Conservation (phyloP, 495 filamentous ascomycete genomes). For the Lindgomyces ingoldianus region DNA sequence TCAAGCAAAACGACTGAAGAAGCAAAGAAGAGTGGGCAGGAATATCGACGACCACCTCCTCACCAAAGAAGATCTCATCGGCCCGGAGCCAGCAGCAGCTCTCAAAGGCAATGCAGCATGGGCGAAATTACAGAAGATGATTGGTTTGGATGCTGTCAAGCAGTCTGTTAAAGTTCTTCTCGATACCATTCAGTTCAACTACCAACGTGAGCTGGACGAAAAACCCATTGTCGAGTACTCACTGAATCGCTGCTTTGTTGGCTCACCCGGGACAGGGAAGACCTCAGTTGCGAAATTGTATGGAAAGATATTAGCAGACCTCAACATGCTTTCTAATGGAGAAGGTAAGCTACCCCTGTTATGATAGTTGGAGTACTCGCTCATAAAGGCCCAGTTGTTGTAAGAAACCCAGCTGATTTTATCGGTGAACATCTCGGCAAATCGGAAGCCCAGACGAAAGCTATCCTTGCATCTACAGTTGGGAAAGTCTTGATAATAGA, state of each 20-base stretch:
- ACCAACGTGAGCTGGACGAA: constrained; percentile 49
- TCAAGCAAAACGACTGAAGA: background rate
- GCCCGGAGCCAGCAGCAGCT: background rate
- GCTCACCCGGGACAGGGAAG: constrained; percentile 73
- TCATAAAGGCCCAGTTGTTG: constrained; percentile 58
- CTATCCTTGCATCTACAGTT: constrained; percentile 62
- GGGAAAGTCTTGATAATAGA: constrained; percentile 80
- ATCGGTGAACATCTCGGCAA: constrained; percentile 62
- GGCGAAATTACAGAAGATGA: background rate
- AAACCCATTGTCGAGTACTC: constrained; percentile 57
- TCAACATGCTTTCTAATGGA: constrained; percentile 42
- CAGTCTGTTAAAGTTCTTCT: background rate
- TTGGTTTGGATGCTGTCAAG: background rate
- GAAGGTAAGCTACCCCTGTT: constrained; percentile 23
- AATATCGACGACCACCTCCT: constrained; percentile 35
- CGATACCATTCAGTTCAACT: background rate
- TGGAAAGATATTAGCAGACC: constrained; percentile 39
- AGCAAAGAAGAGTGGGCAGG: constrained; percentile 30
- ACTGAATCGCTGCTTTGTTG: constrained; percentile 72
- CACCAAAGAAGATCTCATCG: background rate
- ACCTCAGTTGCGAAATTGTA: constrained; percentile 74
- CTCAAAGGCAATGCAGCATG: background rate
- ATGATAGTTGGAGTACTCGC: constrained; percentile 30
- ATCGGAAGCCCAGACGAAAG: constrained; percentile 72
- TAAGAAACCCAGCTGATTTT: constrained; percentile 75